Conservation (phyloP, 148 eudicot genomes). For the Hydrangea macrophylla region DNA sequence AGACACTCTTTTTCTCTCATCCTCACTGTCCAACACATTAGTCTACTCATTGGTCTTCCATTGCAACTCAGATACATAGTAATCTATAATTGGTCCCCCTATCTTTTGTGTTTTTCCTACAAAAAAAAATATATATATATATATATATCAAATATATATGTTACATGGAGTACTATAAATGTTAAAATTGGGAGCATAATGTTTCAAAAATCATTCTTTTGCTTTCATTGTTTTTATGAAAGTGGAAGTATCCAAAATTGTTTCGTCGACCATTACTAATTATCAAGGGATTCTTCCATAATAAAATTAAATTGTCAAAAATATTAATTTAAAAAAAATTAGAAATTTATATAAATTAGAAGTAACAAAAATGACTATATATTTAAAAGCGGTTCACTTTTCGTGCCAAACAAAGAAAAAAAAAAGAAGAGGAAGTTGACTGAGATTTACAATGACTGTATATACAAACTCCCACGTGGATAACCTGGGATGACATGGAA, state of each 20-base stretch:
- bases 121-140: too few species aligned
- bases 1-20: conserved; percentile 3
- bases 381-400: background rate
- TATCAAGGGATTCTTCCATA: too few species aligned
- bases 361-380: conserved; percentile 10
- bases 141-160: too few species aligned
- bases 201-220: too few species aligned
- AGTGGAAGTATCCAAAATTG: too few species aligned
- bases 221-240: too few species aligned
- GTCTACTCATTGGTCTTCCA: conserved; percentile 1
- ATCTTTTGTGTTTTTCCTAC: too few species aligned
- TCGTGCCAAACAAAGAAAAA: background rate
- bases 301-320: too few species aligned
- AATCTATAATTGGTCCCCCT: too few species aligned
- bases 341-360: background rate
- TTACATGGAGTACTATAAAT: too few species aligned
- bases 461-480: conserved; percentile 14
- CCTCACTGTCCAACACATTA: conserved; percentile 8
- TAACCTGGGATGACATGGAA: background rate
- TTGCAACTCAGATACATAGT: background rate
- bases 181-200: too few species aligned
- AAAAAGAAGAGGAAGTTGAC: conserved; percentile 3
- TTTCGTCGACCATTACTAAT: too few species aligned
- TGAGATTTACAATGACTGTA: conserved; percentile 17
- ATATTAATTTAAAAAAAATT: background rate